phyloP scores from a whole-genome alignment of 2,329 filamentous ascomycete species.

The Stylonectria norvegica region DNA sequence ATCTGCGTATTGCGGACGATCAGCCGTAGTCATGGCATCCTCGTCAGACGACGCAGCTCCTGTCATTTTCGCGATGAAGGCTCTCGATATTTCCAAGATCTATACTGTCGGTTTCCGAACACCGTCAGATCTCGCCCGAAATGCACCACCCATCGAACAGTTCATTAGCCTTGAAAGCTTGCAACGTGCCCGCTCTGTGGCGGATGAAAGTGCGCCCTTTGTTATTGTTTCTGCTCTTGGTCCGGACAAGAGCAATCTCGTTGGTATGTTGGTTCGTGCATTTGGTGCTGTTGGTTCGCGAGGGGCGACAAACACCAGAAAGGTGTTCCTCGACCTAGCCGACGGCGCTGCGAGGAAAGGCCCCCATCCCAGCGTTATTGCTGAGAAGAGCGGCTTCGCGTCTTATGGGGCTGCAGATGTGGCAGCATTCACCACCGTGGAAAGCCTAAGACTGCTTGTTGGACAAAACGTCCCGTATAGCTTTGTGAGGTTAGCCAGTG shows the following conservation, averaged over 20 bases:
- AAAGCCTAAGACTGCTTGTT: constrained; percentile 72
- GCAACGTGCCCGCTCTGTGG: constrained; percentile 48
- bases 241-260: constrained; percentile 73
- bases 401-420: constrained; percentile 78
- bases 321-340: constrained; percentile 78
- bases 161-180: constrained; percentile 71
- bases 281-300: constrained; percentile 48
- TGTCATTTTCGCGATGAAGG: constrained; percentile 73
- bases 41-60: constrained; percentile 73
- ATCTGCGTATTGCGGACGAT: constrained; percentile 72
- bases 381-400: constrained; percentile 72
- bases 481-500: constrained; percentile 72
- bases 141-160: constrained; percentile 67
- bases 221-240: constrained; percentile 77
- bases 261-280: constrained; percentile 72
- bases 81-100: constrained; percentile 71
- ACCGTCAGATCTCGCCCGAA: constrained; percentile 56
- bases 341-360: constrained; percentile 53
- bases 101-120: constrained; percentile 81
- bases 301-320: constrained; percentile 44
- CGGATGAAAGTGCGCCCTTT: constrained; percentile 62
- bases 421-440: constrained; percentile 78
- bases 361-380: constrained; percentile 65
- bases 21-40: constrained; percentile 71
- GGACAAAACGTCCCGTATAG: constrained; percentile 86